Conservation (phyloP, 352 stramenopile genomes). For the Phytophthora chlamydospora region DNA sequence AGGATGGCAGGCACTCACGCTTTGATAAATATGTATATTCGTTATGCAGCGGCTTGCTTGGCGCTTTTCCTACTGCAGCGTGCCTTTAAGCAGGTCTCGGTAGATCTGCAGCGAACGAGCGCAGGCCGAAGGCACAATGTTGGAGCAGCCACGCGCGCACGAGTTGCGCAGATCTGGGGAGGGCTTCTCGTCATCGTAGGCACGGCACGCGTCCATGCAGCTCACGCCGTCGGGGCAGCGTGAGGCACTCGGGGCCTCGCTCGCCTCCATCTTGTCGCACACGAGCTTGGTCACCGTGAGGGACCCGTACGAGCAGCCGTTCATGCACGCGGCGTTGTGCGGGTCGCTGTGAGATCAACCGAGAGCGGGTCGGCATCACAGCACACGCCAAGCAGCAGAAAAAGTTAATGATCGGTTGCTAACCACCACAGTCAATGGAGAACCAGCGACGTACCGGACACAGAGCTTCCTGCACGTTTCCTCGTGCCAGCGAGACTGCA, state of each 20-base stretch:
- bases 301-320: constrained; percentile 76
- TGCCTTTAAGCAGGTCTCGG: constrained; percentile 50
- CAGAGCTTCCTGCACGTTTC: constrained; percentile 75
- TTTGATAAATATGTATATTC: too few species aligned
- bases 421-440: background rate
- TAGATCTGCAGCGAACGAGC: constrained; percentile 73
- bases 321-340: constrained; percentile 74
- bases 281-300: constrained; percentile 73
- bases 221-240: constrained; percentile 64
- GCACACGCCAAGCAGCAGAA: constrained; percentile 1
- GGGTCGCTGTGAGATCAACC: constrained; percentile 39
- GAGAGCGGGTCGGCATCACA: constrained; percentile 7
- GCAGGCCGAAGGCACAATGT: constrained; percentile 67
- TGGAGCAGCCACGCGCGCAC: constrained; percentile 63
- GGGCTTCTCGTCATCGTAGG: constrained; percentile 61
- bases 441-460: constrained; percentile 33
- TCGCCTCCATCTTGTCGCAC: constrained; percentile 54
- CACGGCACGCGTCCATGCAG: constrained; percentile 61
- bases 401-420: background rate
- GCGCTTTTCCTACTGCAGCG: constrained; percentile 21
- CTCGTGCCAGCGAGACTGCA: constrained; percentile 76
- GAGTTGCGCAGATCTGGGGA: constrained; percentile 55
- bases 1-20: too few species aligned
- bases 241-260: constrained; percentile 31
- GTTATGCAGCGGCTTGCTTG: background rate